phyloP scores from a whole-genome alignment of 192 early-diverging fungal species.

The Pecoramyces ruminantium region DNA sequence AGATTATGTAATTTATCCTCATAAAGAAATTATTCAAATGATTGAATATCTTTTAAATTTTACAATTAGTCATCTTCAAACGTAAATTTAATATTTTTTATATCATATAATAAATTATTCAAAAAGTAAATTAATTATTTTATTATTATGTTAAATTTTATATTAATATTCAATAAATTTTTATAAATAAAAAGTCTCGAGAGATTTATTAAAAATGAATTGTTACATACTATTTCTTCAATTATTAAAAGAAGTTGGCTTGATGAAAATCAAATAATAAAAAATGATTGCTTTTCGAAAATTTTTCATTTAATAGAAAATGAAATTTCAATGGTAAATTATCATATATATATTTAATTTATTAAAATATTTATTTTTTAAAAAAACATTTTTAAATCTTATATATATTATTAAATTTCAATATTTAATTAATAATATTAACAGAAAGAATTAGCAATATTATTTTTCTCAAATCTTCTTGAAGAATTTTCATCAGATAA shows the following conservation, averaged over 20 bases:
- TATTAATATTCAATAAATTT: not conserved
- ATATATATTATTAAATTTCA: too few species aligned
- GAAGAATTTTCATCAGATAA: constrained; percentile 47
- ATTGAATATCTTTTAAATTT: constrained; percentile 38
- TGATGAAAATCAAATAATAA: constrained; percentile 28
- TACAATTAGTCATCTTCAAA: constrained; percentile 21
- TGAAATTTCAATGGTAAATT: constrained; percentile 18
- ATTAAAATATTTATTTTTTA: too few species aligned
- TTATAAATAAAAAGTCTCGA: constrained; percentile 9
- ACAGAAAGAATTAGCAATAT: constrained; percentile 23
- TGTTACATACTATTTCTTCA: constrained; percentile 35
- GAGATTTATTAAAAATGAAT: constrained; percentile 30
- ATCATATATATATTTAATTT: too few species aligned
- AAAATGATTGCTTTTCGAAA: constrained; percentile 30
- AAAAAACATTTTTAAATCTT: too few species aligned
- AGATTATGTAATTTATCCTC: constrained; percentile 32
- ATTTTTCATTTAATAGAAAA: constrained; percentile 25
- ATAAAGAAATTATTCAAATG: constrained; percentile 27
- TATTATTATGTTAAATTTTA: too few species aligned
- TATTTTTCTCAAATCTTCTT: constrained; percentile 27
- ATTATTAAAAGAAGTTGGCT: constrained; percentile 47
- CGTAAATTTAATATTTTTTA: constrained; percentile 11
- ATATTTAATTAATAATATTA: too few species aligned
- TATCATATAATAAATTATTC: too few species aligned
- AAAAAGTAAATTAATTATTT: too few species aligned